Conservation (phyloP, 2,329 filamentous ascomycete species). For the Aspergillus pseudonomiae region DNA sequence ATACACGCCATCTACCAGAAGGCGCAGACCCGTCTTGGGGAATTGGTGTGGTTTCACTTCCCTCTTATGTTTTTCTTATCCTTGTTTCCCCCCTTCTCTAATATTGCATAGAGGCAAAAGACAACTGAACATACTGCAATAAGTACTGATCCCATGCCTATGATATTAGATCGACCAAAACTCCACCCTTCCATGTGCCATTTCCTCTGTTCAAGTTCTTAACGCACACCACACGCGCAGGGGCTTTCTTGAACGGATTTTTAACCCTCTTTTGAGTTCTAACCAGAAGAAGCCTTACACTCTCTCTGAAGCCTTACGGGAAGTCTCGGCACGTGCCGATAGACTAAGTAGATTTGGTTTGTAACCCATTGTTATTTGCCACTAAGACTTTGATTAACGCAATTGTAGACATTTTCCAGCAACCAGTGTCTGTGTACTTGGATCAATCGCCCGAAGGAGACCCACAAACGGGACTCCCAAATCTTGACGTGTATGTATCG, state of each 20-base stretch:
- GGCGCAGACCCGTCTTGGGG: constrained; percentile 64
- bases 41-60: constrained; percentile 57
- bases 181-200: constrained; percentile 81
- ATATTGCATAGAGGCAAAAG: background rate
- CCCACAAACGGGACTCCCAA: constrained; percentile 64
- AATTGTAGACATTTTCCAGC: constrained; percentile 77
- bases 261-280: constrained; percentile 74
- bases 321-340: constrained; percentile 69
- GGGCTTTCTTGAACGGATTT: constrained; percentile 78
- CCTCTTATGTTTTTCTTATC: constrained; percentile 6
- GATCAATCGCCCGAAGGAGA: constrained; percentile 73
- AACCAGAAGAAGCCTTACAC: constrained; percentile 72
- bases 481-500: constrained; percentile 78
- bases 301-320: constrained; percentile 74
- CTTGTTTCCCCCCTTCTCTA: constrained; percentile 1
- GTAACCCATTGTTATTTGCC: constrained; percentile 22
- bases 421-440: constrained; percentile 78
- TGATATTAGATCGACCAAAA: constrained; percentile 71
- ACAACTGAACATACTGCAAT: background rate
- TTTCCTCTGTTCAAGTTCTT: constrained; percentile 82
- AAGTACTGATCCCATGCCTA: constrained; percentile 11
- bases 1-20: constrained; percentile 62
- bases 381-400: constrained; percentile 20
- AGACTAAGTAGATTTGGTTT: constrained; percentile 81
- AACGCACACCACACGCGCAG: constrained; percentile 82